Conservation (phyloP, 352 stramenopile genomes). For the Phytophthora parvispora region DNA sequence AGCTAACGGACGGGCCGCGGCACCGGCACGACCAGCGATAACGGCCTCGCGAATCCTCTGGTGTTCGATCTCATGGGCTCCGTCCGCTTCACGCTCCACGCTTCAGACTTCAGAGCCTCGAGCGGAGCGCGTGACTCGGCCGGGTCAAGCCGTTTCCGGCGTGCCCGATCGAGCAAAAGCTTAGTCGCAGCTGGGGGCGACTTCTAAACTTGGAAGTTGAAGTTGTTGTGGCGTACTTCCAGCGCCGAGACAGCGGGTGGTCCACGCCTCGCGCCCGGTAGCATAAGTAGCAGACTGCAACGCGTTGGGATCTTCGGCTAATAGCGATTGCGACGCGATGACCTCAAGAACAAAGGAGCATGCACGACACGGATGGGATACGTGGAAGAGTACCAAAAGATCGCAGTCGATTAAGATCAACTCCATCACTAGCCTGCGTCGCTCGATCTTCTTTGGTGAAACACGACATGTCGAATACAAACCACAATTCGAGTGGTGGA, state of each 20-base stretch:
- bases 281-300: no score
- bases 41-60: not conserved
- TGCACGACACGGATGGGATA: no score
- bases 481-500: not conserved
- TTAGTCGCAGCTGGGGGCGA: not conserved
- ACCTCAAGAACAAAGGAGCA: not conserved
- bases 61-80: not conserved
- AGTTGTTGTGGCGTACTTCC: not conserved
- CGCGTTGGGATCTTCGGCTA: no score
- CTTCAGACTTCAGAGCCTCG: no score
- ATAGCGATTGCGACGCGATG: no score
- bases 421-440: not conserved
- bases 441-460: not conserved
- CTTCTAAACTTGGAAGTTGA: not conserved
- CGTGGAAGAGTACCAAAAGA: no score
- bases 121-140: no score
- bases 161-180: not conserved
- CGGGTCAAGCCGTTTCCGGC: not conserved
- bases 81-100: not conserved
- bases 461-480: not conserved
- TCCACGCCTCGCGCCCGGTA: no score
- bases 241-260: no score
- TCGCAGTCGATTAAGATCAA: not conserved
- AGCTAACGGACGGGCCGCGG: not conserved
- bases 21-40: not conserved